Evolutionary conservation across 1,284 basidiomycete genomes (phyloP), one percentile per base, ranked within the genome.

Genomic region (Mycena sp.): DNA sequence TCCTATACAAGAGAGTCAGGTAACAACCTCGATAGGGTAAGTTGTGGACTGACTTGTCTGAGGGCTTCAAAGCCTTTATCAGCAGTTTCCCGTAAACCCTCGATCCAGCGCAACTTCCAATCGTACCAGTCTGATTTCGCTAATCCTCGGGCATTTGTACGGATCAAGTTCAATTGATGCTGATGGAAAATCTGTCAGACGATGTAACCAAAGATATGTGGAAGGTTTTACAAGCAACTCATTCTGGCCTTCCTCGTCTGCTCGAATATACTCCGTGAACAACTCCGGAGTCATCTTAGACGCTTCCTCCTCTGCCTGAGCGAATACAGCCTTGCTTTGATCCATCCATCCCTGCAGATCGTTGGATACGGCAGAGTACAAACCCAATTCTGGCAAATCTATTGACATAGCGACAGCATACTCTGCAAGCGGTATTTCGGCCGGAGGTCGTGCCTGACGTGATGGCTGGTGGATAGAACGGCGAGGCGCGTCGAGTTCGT

Each of bases 61-160:
- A 97, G 83, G 23, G 86, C 85, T 32, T 80, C 77, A 67, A 93
- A 88, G 12, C 88, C 86, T 52, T 87, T 81, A 32, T 89, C 83
- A 19, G 92, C 91, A 63, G 88, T 89, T 54, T 85, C 83, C 53
- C 86, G 82, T 61, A 98, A 80, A 55, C 88, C 88, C 68, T 89
- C 85, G 37, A 94, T 86, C 85, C 94, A 92, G 64, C 87, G 85
- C 53, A 83, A 76, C 73, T 93, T 94, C 90, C 92, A 95, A 61
- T 93, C 90, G 74, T 96, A 96, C 94, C 94, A 96, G 68, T 92
- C 89, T 19, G 89, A 90, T 70, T 88, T 88, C 6, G 92, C 92
- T 32, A 85, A 78, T 3, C 86, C 85, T 67, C 90, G 84, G 25
- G 89, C 89, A 74, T 94, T 88, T 16, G 86, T 87, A 73, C 93